Evolutionary conservation across 495 filamentous ascomycete species (phyloP).

Genomic region (Xylaria flabelliformis): DNA sequence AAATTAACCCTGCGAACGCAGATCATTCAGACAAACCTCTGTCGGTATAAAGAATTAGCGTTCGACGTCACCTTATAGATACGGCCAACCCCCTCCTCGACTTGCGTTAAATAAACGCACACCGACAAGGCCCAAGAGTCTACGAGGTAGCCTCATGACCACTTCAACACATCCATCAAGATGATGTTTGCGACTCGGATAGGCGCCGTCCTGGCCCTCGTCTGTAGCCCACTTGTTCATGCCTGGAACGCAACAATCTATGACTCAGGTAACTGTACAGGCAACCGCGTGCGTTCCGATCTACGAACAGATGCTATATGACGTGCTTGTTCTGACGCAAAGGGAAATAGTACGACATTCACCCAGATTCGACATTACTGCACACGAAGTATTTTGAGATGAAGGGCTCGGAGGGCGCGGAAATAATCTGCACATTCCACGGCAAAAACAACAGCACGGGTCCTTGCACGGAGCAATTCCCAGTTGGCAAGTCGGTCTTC

Average conservation of each 20-base stretch:
- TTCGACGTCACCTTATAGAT: background rate
- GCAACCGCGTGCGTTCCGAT: conserved; percentile 23
- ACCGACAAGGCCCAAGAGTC: background rate
- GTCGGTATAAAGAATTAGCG: conserved; percentile 1
- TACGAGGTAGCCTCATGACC: conserved; percentile 2
- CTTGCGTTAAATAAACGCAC: background rate
- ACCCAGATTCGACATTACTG: conserved; percentile 1
- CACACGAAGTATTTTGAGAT: conserved; percentile 33
- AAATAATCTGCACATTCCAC: conserved; percentile 27
- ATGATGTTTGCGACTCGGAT: conserved; percentile 23
- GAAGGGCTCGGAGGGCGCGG: conserved; percentile 30
- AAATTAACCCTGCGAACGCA: conserved; percentile 8
- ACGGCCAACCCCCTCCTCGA: background rate
- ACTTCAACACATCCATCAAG: conserved; percentile 7
- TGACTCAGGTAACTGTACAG: conserved; percentile 23
- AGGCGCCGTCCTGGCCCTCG: conserved; percentile 24
- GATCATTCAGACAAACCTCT: conserved; percentile 8
- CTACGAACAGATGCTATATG: background rate
- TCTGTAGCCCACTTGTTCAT: conserved; percentile 12
- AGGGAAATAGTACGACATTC: conserved; percentile 22
- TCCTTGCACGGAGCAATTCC: conserved; percentile 26
- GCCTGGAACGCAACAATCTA: conserved; percentile 31
- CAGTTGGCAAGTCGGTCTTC: conserved; percentile 25
- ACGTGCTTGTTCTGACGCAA: background rate
- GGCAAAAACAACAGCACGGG: conserved; percentile 6